Base-by-base conservation (phyloP, 306 rosid species). In the Geum urbanum region DNA sequence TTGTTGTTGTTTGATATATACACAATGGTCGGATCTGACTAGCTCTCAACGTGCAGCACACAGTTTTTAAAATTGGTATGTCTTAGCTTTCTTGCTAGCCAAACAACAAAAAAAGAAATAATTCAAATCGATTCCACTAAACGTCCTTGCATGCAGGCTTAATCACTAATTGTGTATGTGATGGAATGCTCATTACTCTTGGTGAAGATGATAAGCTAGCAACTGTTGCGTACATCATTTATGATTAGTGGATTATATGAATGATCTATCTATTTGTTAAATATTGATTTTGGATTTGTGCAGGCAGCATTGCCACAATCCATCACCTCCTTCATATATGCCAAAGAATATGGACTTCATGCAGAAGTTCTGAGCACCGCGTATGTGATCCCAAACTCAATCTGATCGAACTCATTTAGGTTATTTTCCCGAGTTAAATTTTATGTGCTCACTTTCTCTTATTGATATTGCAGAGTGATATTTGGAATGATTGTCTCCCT, bases 221-320 rank as follows among this genome's bases (percentile, higher is more conserved):
- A 6, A 9, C 13, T 56, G 1, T 56, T 40, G 16, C 7, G 27
- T 53, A 3, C 32, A 27, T 58, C 63, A 27, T 5, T 27, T 58
- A 12, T 54, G 19, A 19, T 24, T 27, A 7, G 41, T 5, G 8
- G 8, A 9, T 9, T 43, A 43, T 8, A 1, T 12, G 16, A 47
- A 47, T 47, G 46, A 43, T 43, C 46, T 43, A 43, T 15, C 27
- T 19, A 8, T 7, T 7, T 12, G 9, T 55, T 22, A 37, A 35
- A 7, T 35, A 37, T 40, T 4, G 7, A 8, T 15, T 22, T 16
- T 76, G 37, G 37, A 32, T 32, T 32, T 32, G 37, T 2, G 86
- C 84, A 92, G 99, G 87, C 99, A 51, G 99, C 99, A 45, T 48
- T 94, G 11, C 99, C 99, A 49, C 99, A 94, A 9, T 94, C 99